Evolutionary conservation across 345 rosid species (phyloP).

Genomic region (Brassica incana): DNA sequence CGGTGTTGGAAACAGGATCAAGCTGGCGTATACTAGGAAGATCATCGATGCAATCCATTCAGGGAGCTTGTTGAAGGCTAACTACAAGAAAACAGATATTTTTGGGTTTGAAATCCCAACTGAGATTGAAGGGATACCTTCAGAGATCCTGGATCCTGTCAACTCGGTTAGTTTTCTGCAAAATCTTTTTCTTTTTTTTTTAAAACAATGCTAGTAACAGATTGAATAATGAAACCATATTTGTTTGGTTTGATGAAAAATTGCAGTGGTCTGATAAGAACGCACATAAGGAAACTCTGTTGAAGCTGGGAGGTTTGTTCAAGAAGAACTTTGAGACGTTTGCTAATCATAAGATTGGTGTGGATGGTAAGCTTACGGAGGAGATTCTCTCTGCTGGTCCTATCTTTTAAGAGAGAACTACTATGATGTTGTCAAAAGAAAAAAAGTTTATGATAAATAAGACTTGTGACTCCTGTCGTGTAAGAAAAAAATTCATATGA

Average conservation of each 20-base stretch:
- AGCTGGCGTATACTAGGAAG: slow-evolving; percentile 78
- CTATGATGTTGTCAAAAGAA: not conserved
- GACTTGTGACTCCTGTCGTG: slow-evolving; percentile 1
- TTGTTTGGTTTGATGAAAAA: not conserved
- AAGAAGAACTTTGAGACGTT: slow-evolving; percentile 77
- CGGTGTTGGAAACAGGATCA: slow-evolving; percentile 82
- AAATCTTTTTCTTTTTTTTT: not conserved
- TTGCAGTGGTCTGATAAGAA: slow-evolving; percentile 82
- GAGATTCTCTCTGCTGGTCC: slow-evolving; percentile 94
- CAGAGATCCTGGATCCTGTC: slow-evolving; percentile 76
- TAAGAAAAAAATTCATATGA: not conserved
- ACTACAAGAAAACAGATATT: slow-evolving; percentile 68
- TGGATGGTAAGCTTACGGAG: slow-evolving; percentile 67
- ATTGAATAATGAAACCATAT: not conserved
- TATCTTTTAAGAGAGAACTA: slow-evolving; percentile 38
- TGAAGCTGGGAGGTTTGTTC: slow-evolving; percentile 87
- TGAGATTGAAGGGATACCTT: slow-evolving; percentile 76
- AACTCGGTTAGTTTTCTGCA: slow-evolving; percentile 61
- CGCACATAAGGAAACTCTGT: slow-evolving; percentile 69
- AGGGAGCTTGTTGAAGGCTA: slow-evolving; percentile 66
- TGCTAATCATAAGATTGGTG: slow-evolving; percentile 75
- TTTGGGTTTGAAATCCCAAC: slow-evolving; percentile 86
- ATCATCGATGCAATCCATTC: slow-evolving; percentile 93
- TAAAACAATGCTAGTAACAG: not conserved
- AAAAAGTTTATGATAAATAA: slow-evolving; percentile 1